Conservation (phyloP, 192 early-diverging fungal genomes). For the Pecoramyces ruminantium region DNA sequence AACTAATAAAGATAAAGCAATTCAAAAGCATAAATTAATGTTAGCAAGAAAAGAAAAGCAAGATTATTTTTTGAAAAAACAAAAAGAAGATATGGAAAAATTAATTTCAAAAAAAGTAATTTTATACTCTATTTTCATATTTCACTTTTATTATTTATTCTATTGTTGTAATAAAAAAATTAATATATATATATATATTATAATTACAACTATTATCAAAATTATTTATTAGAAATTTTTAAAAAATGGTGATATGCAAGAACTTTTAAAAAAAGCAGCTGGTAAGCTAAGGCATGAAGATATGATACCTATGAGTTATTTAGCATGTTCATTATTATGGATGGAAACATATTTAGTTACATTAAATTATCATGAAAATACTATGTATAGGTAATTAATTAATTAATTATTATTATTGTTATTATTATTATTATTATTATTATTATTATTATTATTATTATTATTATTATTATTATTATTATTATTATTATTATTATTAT, state of each 20-base stretch:
- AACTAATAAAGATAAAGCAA: conserved; percentile 11
- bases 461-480: no score
- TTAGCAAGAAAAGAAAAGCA: conserved; percentile 14
- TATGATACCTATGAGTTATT: conserved; percentile 12
- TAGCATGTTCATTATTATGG: conserved; percentile 20
- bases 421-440: no score
- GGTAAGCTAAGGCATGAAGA: conserved; percentile 18
- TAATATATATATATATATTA: no score
- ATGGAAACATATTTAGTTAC: conserved; percentile 29
- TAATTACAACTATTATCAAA: no score
- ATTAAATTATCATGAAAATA: conserved; percentile 28
- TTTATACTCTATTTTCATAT: no score
- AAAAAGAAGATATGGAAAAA: conserved; percentile 17
- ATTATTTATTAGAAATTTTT: conserved; percentile 10
- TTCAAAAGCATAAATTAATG: conserved; percentile 4
- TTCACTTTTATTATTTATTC: no score
- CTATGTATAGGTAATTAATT: conserved; percentile 12
- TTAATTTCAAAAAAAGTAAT: conserved; percentile 15
- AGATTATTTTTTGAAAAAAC: conserved; percentile 21
- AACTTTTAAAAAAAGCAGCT: conserved; percentile 2
- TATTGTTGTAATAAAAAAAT: no score
- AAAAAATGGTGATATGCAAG: conserved; percentile 9
- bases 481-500: no score
- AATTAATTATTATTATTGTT: no score
- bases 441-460: no score